A percentile compares a stretch with the other conserved stretches of the same genome.
Evolutionary conservation across 306 rosid genomes (phyloP).

Genomic region (Pueraria montana): DNA sequence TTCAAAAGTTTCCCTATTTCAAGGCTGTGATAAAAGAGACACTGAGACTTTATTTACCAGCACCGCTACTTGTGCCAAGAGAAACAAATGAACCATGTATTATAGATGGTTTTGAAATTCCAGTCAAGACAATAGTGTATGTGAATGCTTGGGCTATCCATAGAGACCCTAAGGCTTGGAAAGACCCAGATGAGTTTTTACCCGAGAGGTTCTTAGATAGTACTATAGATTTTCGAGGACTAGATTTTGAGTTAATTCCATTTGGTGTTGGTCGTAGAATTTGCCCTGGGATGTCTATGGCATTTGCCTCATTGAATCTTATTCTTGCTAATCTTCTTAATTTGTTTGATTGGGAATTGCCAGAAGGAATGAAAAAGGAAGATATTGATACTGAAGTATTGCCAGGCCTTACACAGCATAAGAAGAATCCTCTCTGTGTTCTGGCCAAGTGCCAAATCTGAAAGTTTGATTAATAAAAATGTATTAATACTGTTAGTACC

Average conservation of each 20-base stretch:
- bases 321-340: background rate
- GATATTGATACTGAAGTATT: background rate
- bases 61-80: background rate
- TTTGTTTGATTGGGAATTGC: constrained; percentile 1
- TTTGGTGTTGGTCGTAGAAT: constrained; percentile 16
- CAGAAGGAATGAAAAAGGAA: background rate
- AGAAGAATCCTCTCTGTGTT: background rate
- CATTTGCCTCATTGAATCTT: background rate
- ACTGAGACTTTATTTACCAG: background rate
- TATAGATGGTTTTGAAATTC: background rate
- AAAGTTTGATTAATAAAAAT: background rate
- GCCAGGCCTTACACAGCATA: background rate
- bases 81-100: background rate
- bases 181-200: background rate
- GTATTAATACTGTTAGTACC: background rate
- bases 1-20: background rate
- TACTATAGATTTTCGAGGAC: background rate
- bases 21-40: background rate
- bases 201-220: background rate
- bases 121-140: background rate
- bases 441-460: background rate
- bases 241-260: constrained; percentile 4
- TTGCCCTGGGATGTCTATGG: background rate
- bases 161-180: background rate
- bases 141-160: background rate